Base-by-base conservation (phyloP, 768 basidiomycete species). In the Daedaleopsis nitida region DNA sequence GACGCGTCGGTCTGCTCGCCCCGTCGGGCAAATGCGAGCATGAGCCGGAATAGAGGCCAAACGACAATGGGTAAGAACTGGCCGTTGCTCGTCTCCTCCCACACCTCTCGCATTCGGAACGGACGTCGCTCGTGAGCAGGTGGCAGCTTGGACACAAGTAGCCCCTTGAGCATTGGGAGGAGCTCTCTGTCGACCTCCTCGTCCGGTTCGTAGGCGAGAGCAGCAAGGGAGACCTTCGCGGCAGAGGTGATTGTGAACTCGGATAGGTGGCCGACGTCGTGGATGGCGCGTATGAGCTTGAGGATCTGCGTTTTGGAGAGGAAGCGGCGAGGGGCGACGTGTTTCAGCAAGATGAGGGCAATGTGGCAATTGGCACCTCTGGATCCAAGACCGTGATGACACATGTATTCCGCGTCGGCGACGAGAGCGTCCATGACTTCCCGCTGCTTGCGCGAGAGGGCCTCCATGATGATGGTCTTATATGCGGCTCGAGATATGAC, bases 1-100 rank as follows among this genome's bases (percentile, higher is more conserved):
- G 86, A 70, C 4, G 83, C 80, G 35, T 71, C 64, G 13, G 68
- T 62, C 54, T 78, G 62, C 43, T 75, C 70, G 4, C 73, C 71
- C 48, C 74, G 57, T 16, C 64, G 55, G 1, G 83, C 69, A 45
- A 86, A 74, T 55, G 75, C 76, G 51, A 79, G 72, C n/a, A 81
- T 63, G 45, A 83, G 68, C 35, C 64, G 63, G 64, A 83, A 87
- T 9, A 83, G 68, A 12, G 73, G 65, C 52, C 72, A 75, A 24
- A 81, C 73, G 1, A 42, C 49, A 2, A 50, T 39, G 10, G 62
- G 62, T 3, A 59, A 49, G 12, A 23, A n/a, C n/a, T 27, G 8
- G 23, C 57, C 57, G 11, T 5, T 10, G 45, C 55, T 43, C 1
- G 58, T 57, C 38, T 51, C 23, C 44, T 60, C 58, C 6, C 24